Evolutionary conservation across 2,329 filamentous ascomycete species (phyloP).

Genomic region (Sporothrix protearum): DNA sequence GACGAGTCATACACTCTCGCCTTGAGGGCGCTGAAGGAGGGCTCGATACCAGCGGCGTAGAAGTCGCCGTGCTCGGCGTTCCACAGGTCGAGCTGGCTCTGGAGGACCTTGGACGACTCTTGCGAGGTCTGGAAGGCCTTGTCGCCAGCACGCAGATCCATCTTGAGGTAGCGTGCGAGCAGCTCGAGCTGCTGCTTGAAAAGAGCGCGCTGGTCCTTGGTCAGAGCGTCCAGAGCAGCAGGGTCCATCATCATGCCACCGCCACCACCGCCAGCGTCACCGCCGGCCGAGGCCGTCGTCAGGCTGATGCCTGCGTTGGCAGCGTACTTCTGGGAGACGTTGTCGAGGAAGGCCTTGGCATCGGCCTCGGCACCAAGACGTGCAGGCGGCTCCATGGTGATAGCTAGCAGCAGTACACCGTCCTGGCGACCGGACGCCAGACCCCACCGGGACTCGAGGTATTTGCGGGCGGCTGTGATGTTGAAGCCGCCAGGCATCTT

Average conservation of each 20-base stretch:
- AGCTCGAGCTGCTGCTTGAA: conserved; percentile 99
- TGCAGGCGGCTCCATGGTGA: conserved; percentile 87
- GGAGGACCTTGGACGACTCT: conserved; percentile 80
- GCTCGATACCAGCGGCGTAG: conserved; percentile 91
- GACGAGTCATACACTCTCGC: conserved; percentile 96
- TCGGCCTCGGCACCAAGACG: conserved; percentile 87
- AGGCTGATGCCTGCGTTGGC: conserved; percentile 77
- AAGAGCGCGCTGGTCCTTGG: conserved; percentile 89
- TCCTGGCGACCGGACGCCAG: conserved; percentile 84
- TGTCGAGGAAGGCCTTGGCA: conserved; percentile 88
- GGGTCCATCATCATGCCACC: conserved; percentile 99
- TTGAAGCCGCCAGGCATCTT: conserved; percentile 99
- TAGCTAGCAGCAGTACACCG: conserved; percentile 77
- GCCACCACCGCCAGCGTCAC: conserved; percentile 65
- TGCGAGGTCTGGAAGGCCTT: conserved; percentile 84
- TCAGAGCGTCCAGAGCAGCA: conserved; percentile 90
- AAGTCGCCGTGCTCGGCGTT: conserved; percentile 92
- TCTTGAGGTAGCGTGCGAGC: conserved; percentile 91
- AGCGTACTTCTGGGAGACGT: conserved; percentile 86
- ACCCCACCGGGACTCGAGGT: conserved; percentile 91
- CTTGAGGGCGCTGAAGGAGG: conserved; percentile 88
- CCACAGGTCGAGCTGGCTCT: conserved; percentile 93
- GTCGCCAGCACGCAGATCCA: conserved; percentile 94
- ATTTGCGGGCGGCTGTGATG: conserved; percentile 92
- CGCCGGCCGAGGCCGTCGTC: conserved; percentile 70